Evolutionary conservation across 1,284 basidiomycete genomes (phyloP), one percentile per base, ranked within the genome.

Genomic region (Sanghuangporus baumii): DNA sequence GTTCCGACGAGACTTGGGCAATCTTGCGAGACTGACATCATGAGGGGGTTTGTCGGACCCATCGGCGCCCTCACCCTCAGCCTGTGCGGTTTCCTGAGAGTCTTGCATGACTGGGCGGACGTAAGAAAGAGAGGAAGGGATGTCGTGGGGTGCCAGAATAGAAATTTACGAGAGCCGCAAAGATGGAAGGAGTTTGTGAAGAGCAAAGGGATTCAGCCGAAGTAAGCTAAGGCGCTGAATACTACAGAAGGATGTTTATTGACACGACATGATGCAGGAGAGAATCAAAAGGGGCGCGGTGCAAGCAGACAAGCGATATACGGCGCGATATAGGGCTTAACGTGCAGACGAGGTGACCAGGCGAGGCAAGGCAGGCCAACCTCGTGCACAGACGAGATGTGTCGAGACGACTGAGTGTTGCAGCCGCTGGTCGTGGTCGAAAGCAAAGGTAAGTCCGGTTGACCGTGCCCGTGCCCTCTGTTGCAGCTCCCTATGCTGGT

Each of bases 31-130:
- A 66, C 59, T 63, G 58, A 68, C 69, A 67, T 67, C 72, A 73
- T 77, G 78, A 69, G 81, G 80, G 55, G 82, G 82, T 80, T 82
- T 84, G 73, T 86, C 85, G 70, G 83, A 77, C 61, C 79, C 76
- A 69, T 87, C 84, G 58, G 79, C 74, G 61, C 78, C 77, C 66
- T 87, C 85, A 64, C 79, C 78, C 68, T 86, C 84, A 59, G 79
- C 74, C 69, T 81, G 80, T 31, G 81, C 69, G 50, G 84, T 76
- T 66, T 86, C 82, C 67, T 77, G 56, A 51, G 77, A 71, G 66
- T 81, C 80, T 66, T 73, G 73, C 52, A 73, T 70, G 64, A 73
- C 70, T 57, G 40, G 57, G 48, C 26, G 60, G 31, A 47, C 43
- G 37, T 18, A 31, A 38, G 38, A 23, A 12, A 14, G 43, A 26